These are phyloP conservation scores for Acacia confusa DNA, from an alignment of 306 rosid species.

Conservation along the genomic window DNA sequence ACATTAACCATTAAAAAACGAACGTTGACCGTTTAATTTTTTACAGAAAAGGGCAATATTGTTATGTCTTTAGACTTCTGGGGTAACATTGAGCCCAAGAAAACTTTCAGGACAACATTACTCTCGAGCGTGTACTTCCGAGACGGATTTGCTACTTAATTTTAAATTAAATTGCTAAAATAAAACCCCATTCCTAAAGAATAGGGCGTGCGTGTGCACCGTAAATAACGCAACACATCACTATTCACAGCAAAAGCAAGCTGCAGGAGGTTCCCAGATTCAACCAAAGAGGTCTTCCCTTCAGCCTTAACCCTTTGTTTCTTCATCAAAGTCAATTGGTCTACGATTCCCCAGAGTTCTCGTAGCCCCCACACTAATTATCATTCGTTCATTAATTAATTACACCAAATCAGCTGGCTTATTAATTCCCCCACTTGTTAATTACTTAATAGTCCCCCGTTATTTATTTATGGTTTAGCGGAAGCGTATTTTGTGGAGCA, in stretches of 20 bases:
- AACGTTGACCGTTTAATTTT: no score
- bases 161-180: no score
- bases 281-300: background rate
- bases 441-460: background rate
- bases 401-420: constrained; percentile 28
- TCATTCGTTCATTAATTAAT: constrained; percentile 4
- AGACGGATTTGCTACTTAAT: no score
- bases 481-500: constrained; percentile 58
- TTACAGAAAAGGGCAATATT: no score
- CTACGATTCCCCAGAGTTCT: background rate
- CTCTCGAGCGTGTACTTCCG: no score
- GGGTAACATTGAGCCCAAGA: no score
- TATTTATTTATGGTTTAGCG: constrained; percentile 18
- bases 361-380: background rate
- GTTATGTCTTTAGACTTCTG: no score
- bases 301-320: background rate
- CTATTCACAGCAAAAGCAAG: background rate
- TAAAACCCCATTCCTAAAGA: background rate
- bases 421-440: constrained; percentile 7
- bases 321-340: constrained; percentile 37
- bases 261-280: background rate
- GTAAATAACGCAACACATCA: background rate
- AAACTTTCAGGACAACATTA: no score
- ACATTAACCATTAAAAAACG: no score
- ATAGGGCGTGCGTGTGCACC: background rate